Conservation (phyloP, 139 green algal genomes). For the Chlamydomonas eustigma region DNA sequence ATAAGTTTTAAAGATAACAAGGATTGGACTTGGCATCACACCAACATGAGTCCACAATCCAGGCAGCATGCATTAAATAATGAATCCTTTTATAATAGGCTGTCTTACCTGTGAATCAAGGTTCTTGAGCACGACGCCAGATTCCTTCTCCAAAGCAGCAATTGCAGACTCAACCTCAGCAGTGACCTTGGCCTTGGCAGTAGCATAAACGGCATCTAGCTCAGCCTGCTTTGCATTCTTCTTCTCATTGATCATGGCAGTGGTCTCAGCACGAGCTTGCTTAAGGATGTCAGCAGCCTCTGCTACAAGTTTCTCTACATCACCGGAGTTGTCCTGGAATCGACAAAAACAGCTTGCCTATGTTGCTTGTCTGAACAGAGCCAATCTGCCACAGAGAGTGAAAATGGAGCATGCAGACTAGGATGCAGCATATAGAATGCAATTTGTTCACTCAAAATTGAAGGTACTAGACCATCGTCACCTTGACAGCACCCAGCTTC, state of each 20-base stretch:
- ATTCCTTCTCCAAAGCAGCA: slow-evolving; percentile 68
- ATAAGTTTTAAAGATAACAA: neutral
- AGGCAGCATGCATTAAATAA: neutral
- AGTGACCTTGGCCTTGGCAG: slow-evolving; percentile 51
- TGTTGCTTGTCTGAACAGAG: too few relatives aligned
- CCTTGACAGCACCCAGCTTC: slow-evolving; percentile 78
- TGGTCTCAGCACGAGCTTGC: slow-evolving; percentile 42
- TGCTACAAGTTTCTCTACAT: slow-evolving; percentile 31
- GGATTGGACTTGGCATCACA: neutral
- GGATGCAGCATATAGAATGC: too few relatives aligned
- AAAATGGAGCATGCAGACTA: too few relatives aligned
- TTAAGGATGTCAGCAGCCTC: slow-evolving; percentile 59
- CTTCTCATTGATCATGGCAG: slow-evolving; percentile 43
- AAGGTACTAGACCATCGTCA: slow-evolving; percentile 29
- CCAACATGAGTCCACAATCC: neutral
- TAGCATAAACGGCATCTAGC: slow-evolving; percentile 51
- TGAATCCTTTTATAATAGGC: neutral
- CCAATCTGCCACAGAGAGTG: too few relatives aligned
- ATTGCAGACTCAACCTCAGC: slow-evolving; percentile 57
- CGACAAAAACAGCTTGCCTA: too few relatives aligned
- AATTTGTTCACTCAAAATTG: too few relatives aligned
- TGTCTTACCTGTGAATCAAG: slow-evolving; percentile 64
- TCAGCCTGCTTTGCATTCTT: slow-evolving; percentile 59
- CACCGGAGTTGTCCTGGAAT: slow-evolving; percentile 43
- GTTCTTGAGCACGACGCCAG: slow-evolving; percentile 54